Conservation (phyloP, 1,139 yeast genomes). For the Kodamaea alishanica region DNA sequence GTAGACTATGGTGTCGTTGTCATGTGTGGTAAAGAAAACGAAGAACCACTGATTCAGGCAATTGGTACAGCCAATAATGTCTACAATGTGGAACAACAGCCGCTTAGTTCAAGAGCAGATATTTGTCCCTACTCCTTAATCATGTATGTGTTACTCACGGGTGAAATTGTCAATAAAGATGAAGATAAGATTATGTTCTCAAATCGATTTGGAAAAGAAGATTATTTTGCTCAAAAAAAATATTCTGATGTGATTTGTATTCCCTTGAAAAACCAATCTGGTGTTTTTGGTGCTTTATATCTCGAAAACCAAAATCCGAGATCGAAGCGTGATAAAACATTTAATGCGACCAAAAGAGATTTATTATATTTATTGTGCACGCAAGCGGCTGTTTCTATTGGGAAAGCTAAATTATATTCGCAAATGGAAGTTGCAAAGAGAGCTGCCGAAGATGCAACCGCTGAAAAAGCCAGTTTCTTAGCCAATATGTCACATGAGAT, state of each 20-base stretch:
- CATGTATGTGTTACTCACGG: constrained; percentile 38
- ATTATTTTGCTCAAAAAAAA: constrained; percentile 36
- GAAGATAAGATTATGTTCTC: constrained; percentile 37
- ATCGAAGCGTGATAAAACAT: constrained; percentile 9
- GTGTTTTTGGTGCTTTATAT: constrained; percentile 47
- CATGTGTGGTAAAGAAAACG: constrained; percentile 26
- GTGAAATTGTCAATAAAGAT: constrained; percentile 35
- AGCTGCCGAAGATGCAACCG: constrained; percentile 59
- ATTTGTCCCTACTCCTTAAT: constrained; percentile 45
- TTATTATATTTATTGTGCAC: constrained; percentile 46
- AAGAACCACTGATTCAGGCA: constrained; percentile 41
- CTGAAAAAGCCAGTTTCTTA: constrained; percentile 54
- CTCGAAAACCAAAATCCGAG: constrained; percentile 34
- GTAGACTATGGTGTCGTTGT: constrained; percentile 48
- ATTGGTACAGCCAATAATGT: constrained; percentile 41
- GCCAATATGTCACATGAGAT: constrained; percentile 64
- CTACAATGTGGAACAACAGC: constrained; percentile 35
- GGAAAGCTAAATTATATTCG: constrained; percentile 45
- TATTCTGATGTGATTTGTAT: constrained; percentile 42
- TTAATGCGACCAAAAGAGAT: constrained; percentile 37
- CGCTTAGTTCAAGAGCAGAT: constrained; percentile 40
- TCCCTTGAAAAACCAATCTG: constrained; percentile 45
- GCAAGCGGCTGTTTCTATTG: constrained; percentile 53
- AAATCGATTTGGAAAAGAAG: constrained; percentile 34
- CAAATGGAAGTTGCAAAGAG: constrained; percentile 52